Conservation (phyloP, 768 basidiomycete species). For the Asterophora lycoperdoides region DNA sequence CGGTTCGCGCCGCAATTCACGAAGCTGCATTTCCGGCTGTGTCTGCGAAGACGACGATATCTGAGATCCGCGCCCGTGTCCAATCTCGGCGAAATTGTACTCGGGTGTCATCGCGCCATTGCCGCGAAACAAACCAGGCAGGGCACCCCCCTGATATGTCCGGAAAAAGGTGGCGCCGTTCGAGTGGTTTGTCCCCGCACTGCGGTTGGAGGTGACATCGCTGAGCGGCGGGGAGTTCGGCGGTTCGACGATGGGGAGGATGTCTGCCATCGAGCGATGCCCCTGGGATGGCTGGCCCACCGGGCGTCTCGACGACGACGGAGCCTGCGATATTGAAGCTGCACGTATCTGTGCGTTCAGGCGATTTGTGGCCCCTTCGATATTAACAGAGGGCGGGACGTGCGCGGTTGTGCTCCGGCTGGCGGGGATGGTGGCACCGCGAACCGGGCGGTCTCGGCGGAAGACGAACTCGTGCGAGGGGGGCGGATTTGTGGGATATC, state of each 20-base stretch:
- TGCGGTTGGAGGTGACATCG: slow-evolving; percentile 55
- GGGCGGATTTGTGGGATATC: slow-evolving; percentile 22
- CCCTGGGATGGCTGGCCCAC: slow-evolving; percentile 30
- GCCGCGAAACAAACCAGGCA: slow-evolving; percentile 31
- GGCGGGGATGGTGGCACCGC: slow-evolving; percentile 22
- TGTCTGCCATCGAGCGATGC: slow-evolving; percentile 36
- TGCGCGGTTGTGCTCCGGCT: slow-evolving; percentile 13
- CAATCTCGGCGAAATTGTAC: slow-evolving; percentile 71
- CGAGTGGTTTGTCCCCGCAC: slow-evolving; percentile 47
- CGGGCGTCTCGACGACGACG: slow-evolving; percentile 37
- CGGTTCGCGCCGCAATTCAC: not conserved
- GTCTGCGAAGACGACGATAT: slow-evolving; percentile 9
- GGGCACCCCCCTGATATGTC: slow-evolving; percentile 44
- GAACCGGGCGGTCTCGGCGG: slow-evolving; percentile 29
- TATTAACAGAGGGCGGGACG: slow-evolving; percentile 27
- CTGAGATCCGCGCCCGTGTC: slow-evolving; percentile 59
- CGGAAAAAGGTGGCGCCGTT: slow-evolving; percentile 58
- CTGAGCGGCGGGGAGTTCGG: slow-evolving; percentile 57
- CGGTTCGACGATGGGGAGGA: slow-evolving; percentile 60
- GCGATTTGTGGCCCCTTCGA: slow-evolving; percentile 30
- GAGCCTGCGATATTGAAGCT: slow-evolving; percentile 26
- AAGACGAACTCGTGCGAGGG: slow-evolving; percentile 32
- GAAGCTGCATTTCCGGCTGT: slow-evolving; percentile 7
- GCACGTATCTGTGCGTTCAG: slow-evolving; percentile 35
- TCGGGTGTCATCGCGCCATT: slow-evolving; percentile 67